Conservation (phyloP, 371 early-diverging fungal genomes). For the Rhizopus stolonifer region DNA sequence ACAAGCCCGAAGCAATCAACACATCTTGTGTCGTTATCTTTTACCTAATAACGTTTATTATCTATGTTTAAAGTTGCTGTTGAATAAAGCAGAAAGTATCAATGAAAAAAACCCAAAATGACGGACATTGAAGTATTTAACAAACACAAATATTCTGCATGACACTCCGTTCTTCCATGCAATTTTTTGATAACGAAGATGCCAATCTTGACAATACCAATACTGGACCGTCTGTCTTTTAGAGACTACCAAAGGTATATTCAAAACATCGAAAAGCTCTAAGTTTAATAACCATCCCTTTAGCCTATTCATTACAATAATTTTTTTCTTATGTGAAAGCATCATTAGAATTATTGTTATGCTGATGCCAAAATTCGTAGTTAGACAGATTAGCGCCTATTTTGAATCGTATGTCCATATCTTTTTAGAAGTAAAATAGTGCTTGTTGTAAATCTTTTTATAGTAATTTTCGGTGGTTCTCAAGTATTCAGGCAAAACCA, state of each 20-base stretch:
- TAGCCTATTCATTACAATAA: constrained; percentile 61
- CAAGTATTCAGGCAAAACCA: constrained; percentile 46
- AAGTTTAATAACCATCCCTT: not conserved
- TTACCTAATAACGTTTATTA: too few species aligned
- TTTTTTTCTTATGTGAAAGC: constrained; percentile 68
- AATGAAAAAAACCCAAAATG: not conserved
- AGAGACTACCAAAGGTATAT: constrained; percentile 52
- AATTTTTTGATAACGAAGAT: not conserved
- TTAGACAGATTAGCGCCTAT: constrained; percentile 39
- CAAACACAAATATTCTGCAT: not conserved
- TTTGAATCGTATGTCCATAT: constrained; percentile 39
- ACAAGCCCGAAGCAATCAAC: too few species aligned
- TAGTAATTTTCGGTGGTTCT: constrained; percentile 55
- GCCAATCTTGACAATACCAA: constrained; percentile 39
- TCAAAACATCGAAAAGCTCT: too few species aligned
- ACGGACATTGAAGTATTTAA: not conserved
- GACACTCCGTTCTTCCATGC: not conserved
- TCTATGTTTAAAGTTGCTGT: too few species aligned
- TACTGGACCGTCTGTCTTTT: constrained; percentile 48
- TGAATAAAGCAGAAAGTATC: too few species aligned
- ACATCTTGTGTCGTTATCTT: too few species aligned
- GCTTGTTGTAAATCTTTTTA: not conserved
- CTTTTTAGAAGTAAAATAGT: not conserved
- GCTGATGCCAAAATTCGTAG: constrained; percentile 57
- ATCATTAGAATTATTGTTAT: constrained; percentile 65